Percentiles rank a stretch among this genome's conserved stretches.
Conservation (phyloP, 257 asterid species). For the Nicotiana paniculata region DNA sequence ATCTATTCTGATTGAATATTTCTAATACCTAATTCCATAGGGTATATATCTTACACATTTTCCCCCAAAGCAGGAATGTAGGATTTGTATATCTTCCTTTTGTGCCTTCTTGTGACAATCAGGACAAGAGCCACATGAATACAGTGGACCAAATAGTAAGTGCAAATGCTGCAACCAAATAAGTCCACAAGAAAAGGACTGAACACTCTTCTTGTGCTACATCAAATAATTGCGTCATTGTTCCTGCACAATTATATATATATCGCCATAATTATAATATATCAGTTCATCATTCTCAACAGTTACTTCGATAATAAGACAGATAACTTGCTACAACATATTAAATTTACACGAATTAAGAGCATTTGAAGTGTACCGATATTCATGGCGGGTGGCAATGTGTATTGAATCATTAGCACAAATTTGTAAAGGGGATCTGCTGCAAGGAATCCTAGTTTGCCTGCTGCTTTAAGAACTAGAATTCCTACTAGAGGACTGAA, state of each 20-base stretch:
- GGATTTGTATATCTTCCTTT: too few relatives aligned
- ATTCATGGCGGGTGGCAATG: conserved; percentile 88
- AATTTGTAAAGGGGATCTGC: conserved; percentile 75
- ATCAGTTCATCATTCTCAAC: not conserved
- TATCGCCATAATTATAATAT: not conserved
- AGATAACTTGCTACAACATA: not conserved
- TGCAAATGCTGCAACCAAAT: conserved; percentile 61
- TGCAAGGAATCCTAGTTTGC: conserved; percentile 58
- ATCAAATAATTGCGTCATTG: conserved; percentile 83
- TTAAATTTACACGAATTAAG: not conserved
- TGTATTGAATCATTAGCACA: conserved; percentile 70
- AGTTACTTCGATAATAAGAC: not conserved
- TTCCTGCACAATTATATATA: conserved; percentile 35
- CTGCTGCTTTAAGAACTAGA: conserved; percentile 50
- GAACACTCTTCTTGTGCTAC: conserved; percentile 92
- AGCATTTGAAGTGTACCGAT: conserved; percentile 32
- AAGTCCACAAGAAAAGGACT: conserved; percentile 74
- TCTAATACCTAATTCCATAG: too few relatives aligned
- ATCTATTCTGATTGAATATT: too few relatives aligned
- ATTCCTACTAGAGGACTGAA: conserved; percentile 65
- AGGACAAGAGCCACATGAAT: conserved; percentile 78
- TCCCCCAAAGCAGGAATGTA: too few relatives aligned
- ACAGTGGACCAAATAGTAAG: conserved; percentile 82
- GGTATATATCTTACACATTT: too few relatives aligned
- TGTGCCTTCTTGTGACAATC: not conserved